Evolutionary conservation across 345 rosid genomes (phyloP).

Genomic region (Hibiscus mutabilis): DNA sequence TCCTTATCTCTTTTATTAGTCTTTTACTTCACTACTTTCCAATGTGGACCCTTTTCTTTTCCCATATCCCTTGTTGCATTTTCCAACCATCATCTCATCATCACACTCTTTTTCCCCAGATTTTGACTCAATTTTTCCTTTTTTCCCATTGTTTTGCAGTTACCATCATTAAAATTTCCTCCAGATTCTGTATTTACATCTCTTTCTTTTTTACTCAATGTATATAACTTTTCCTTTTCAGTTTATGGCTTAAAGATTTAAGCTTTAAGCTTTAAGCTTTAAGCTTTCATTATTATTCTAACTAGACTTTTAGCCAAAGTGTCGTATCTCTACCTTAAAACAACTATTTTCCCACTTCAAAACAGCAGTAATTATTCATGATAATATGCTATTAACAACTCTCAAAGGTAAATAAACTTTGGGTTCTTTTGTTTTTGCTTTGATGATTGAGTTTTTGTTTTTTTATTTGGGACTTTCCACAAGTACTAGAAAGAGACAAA

Average conservation of each 20-base stretch:
- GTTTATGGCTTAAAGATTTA: too few species aligned
- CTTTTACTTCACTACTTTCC: constrained; percentile 10
- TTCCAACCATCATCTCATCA: constrained; percentile 3
- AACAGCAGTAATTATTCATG: constrained; percentile 5
- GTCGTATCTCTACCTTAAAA: neutral
- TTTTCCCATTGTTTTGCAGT: neutral
- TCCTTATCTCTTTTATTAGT: neutral
- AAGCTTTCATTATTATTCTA: constrained; percentile 16
- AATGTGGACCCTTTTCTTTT: constrained; percentile 9
- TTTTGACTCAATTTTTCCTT: neutral
- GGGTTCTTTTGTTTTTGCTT: neutral
- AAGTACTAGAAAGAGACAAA: constrained; percentile 36
- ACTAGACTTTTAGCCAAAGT: constrained; percentile 7
- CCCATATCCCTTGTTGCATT: too few species aligned
- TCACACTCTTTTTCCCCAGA: constrained; percentile 1
- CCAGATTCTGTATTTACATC: neutral
- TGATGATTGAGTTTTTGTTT: constrained; percentile 23
- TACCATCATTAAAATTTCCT: neutral
- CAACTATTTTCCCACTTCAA: neutral
- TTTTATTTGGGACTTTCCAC: constrained; percentile 22
- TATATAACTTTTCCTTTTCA: too few species aligned
- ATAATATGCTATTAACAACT: neutral
- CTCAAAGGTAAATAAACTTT: constrained; percentile 1
- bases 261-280: too few species aligned
- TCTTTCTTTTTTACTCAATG: constrained; percentile 7